These are phyloP conservation scores for Aspergillus asperescens DNA, from an alignment of 495 filamentous ascomycete genomes.

Conservation along the genomic window DNA sequence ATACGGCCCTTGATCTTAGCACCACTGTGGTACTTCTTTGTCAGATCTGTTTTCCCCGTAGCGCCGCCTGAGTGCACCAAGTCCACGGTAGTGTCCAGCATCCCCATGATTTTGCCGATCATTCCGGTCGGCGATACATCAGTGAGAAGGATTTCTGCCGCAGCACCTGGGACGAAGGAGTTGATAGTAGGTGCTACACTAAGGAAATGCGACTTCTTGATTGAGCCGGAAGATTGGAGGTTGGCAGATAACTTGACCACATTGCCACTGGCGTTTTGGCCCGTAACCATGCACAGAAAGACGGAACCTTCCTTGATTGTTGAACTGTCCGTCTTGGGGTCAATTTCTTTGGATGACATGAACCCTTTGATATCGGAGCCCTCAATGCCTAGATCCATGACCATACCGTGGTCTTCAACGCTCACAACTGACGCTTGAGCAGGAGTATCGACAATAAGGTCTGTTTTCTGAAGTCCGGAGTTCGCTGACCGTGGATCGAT, in stretches of 20 bases:
- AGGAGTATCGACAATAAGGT: constrained; percentile 64
- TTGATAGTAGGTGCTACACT: constrained; percentile 77
- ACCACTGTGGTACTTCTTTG: constrained; percentile 70
- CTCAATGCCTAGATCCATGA: constrained; percentile 84
- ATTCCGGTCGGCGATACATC: constrained; percentile 58
- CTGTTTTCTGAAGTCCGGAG: constrained; percentile 59
- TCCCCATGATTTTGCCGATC: constrained; percentile 86
- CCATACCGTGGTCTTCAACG: constrained; percentile 88
- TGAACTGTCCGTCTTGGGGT: constrained; percentile 50
- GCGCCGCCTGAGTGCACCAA: constrained; percentile 75
- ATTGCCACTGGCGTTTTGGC: constrained; percentile 69
- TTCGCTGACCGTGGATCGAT: constrained; percentile 73
- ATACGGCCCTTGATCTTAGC: constrained; percentile 81
- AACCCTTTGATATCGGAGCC: constrained; percentile 68
- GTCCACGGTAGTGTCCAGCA: constrained; percentile 83
- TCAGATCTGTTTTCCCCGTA: constrained; percentile 58
- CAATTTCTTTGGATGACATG: constrained; percentile 81
- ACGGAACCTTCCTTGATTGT: constrained; percentile 73
- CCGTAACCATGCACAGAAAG: constrained; percentile 74
- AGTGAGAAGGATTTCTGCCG: constrained; percentile 77
- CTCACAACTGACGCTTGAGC: constrained; percentile 85
- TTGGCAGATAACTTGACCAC: constrained; percentile 83
- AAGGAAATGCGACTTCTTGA: constrained; percentile 66
- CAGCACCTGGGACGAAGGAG: constrained; percentile 83
- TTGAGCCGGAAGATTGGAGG: constrained; percentile 55